Evolutionary conservation across 2,329 filamentous ascomycete species (phyloP).

Genomic region (Mollisia scopiformis): DNA sequence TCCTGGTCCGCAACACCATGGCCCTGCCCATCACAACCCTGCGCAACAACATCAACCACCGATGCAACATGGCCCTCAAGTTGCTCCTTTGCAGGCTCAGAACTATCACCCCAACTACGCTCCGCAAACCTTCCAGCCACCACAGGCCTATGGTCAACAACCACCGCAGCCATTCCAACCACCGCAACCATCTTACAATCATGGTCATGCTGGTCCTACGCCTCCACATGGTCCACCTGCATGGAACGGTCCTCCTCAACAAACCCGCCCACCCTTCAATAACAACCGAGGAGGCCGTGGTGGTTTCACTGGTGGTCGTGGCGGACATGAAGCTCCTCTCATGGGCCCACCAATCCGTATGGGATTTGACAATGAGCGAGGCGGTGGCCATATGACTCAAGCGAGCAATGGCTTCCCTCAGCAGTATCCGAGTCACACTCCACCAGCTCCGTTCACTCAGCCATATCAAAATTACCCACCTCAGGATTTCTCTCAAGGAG

Average conservation of each 20-base stretch:
- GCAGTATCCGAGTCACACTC: conserved; percentile 37
- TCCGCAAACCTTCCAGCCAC: conserved; percentile 53
- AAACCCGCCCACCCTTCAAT: conserved; percentile 44
- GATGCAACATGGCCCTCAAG: conserved; percentile 32
- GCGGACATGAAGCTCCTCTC: conserved; percentile 44
- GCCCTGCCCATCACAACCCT: conserved; percentile 28
- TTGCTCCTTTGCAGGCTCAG: conserved; percentile 51
- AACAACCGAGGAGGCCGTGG: conserved; percentile 36
- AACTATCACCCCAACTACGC: conserved; percentile 64
- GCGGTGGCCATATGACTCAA: conserved; percentile 44
- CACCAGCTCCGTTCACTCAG: conserved; percentile 34
- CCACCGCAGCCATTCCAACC: conserved; percentile 34
- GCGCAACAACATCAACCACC: conserved; percentile 35
- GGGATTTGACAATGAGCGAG: conserved; percentile 54
- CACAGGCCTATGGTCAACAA: conserved; percentile 42
- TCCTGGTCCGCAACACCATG: conserved; percentile 23
- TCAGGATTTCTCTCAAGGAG: conserved; percentile 37
- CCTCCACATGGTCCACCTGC: conserved; percentile 43
- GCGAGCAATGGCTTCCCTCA: conserved; percentile 47
- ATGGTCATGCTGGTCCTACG: conserved; percentile 40
- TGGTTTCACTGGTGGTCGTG: conserved; percentile 45
- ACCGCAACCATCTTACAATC: conserved; percentile 33
- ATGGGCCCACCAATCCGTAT: conserved; percentile 60
- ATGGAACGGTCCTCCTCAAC: conserved; percentile 41
- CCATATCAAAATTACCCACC: conserved; percentile 44